Evolutionary conservation across 2,329 filamentous ascomycete species (phyloP).

Genomic region (Helotiales sp.): DNA sequence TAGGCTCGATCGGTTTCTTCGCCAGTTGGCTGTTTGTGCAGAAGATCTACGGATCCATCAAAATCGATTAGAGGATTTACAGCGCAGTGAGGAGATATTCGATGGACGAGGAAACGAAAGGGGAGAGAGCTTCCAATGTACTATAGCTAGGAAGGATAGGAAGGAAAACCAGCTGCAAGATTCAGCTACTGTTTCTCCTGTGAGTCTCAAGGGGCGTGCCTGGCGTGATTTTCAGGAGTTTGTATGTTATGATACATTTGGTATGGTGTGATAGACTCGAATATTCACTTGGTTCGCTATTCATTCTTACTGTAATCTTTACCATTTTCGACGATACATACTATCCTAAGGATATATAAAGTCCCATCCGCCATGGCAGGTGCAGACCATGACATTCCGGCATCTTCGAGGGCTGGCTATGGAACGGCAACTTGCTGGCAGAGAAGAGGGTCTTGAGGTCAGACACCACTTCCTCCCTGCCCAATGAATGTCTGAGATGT

Average conservation of each 20-base stretch:
- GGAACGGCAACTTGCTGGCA: too few relatives aligned
- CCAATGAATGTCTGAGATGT: too few relatives aligned
- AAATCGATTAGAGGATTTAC: constrained; percentile 74
- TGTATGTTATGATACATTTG: not conserved
- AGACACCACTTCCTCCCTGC: too few relatives aligned
- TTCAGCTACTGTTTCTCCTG: not conserved
- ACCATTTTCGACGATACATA: too few relatives aligned
- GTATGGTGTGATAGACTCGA: not conserved
- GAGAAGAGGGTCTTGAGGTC: too few relatives aligned
- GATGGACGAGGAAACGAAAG: not conserved
- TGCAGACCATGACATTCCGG: too few relatives aligned
- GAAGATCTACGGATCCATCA: constrained; percentile 96
- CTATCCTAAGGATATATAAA: too few relatives aligned
- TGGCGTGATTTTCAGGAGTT: not conserved
- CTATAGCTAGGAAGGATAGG: not conserved
- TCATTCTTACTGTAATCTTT: too few relatives aligned
- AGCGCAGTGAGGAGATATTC: not conserved
- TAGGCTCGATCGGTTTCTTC: constrained; percentile 94
- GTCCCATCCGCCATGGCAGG: too few relatives aligned
- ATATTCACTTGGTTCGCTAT: not conserved
- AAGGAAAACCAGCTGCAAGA: not conserved
- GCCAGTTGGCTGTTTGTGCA: constrained; percentile 93
- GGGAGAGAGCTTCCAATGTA: not conserved
- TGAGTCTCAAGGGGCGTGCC: not conserved
- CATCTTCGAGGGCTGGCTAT: too few relatives aligned